Base-by-base conservation (phyloP, 441 rosid genomes). In the Melastoma candidum region DNA sequence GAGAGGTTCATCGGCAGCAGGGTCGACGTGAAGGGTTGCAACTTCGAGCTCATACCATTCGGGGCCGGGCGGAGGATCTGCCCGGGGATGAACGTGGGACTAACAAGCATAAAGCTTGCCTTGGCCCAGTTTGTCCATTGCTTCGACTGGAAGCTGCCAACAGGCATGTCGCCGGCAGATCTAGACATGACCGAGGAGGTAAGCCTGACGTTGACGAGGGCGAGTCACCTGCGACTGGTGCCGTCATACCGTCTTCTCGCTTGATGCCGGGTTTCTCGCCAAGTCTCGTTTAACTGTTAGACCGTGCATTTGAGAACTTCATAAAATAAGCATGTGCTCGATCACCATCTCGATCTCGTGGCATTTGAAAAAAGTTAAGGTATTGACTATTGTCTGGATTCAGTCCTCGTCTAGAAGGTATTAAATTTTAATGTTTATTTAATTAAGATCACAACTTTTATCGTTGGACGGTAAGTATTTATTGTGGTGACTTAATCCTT, bases 261-360 rank as follows among this genome's bases (percentile, higher is more conserved):
- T 1, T 51, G 55, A 51, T 12, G 11, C 11, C 22, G 22, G 22
- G 22, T 17, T 17, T 17, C 22, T 17, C 22, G 22, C 22, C 22
- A 17, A 17, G 22, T 17, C 22, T 17, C 22, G 22, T 51, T 13
- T 51, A n/a, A 12, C 54, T 17, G 22, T 17, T 10, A 17, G 22
- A 17, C 22, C 22, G 22, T 17, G 22, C 22, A 17, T 17, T 17
- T 17, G 22, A 17, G 22, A 17, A 17, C 22, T 17, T 17, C 22
- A 17, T 17, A 17, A 49, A 26, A 49, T 7, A 49, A 49, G 12
- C 11, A 3, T 11, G 29, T 7, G 29, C 26, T 24, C 53, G 98
- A 58, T 17, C 22, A 17, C 22, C 22, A 17, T 17, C 22, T 17
- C 22, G 22, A 17, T 17, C 22, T 17, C 22, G 22, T 17, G 22